Percentiles rank a stretch among this genome's conserved stretches.
These are phyloP conservation scores for Glomus cerebriforme DNA, from an alignment of 192 early-diverging fungal species.

Conservation along the genomic window DNA sequence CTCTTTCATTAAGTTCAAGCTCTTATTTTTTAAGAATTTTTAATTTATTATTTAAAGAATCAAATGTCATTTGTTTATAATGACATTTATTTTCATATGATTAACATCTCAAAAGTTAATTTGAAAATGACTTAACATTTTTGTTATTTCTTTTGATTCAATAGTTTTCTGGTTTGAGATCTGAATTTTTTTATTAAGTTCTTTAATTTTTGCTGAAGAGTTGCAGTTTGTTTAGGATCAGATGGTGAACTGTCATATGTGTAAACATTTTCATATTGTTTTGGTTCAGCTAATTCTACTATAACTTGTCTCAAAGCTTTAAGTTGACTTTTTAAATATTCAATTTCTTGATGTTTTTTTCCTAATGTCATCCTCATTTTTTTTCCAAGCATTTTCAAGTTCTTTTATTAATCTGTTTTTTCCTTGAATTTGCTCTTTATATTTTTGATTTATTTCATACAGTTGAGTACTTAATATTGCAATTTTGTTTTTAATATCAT, in stretches of 20 bases:
- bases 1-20: conserved; percentile 27
- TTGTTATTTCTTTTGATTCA: conserved; percentile 19
- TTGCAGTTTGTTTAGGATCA: not conserved
- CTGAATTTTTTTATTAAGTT: not conserved
- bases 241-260: not conserved
- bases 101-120: conserved; percentile 12
- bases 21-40: conserved; percentile 12
- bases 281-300: conserved; percentile 8
- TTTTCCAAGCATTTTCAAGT: conserved; percentile 13
- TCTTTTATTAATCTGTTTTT: conserved; percentile 21
- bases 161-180: not conserved
- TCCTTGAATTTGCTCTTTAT: conserved; percentile 12
- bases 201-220: not conserved
- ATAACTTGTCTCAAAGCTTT: conserved; percentile 18
- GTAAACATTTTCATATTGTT: not conserved
- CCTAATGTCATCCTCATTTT: not conserved
- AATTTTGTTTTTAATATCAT: conserved; percentile 18
- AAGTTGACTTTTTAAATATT: conserved; percentile 16
- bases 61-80: conserved; percentile 16
- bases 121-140: not conserved
- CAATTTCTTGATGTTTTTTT: not conserved
- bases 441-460: conserved; percentile 5
- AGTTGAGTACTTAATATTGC: not conserved
- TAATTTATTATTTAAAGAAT: conserved; percentile 5
- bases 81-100: conserved; percentile 16